These are phyloP conservation scores for Colletotrichum ledebouriae DNA, from an alignment of 2,329 filamentous ascomycete genomes.

Conservation along the genomic window DNA sequence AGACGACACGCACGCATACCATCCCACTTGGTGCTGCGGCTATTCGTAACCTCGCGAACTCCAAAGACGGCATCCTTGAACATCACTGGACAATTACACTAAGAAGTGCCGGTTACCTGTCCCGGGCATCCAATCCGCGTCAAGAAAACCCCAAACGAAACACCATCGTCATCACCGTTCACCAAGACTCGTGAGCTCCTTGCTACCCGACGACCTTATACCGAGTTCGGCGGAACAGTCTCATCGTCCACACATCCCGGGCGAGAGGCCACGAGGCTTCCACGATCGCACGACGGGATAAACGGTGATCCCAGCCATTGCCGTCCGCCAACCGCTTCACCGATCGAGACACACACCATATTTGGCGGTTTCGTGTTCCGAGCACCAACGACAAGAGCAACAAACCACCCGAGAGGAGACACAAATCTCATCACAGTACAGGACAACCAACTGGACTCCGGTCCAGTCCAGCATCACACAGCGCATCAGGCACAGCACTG, in stretches of 20 bases:
- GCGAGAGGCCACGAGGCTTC: constrained; percentile 41
- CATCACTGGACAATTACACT: constrained; percentile 36
- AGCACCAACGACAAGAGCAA: constrained; percentile 6
- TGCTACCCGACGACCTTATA: constrained; percentile 33
- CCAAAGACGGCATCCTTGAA: background rate
- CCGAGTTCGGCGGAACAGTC: constrained; percentile 2
- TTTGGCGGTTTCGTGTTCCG: constrained; percentile 14
- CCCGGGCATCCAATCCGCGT: constrained; percentile 32
- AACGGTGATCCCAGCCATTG: constrained; percentile 36
- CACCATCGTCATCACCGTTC: constrained; percentile 25
- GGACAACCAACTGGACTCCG: constrained; percentile 21
- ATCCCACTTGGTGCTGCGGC: constrained; percentile 24
- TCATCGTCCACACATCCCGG: constrained; percentile 23
- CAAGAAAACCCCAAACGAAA: constrained; percentile 15
- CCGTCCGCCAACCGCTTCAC: constrained; percentile 32
- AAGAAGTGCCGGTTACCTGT: constrained; percentile 30
- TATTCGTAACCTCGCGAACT: constrained; percentile 23
- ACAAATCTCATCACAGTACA: constrained; percentile 27
- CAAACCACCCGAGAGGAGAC: constrained; percentile 11
- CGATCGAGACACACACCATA: background rate
- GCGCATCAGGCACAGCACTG: constrained; percentile 1
- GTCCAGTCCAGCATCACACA: constrained; percentile 15
- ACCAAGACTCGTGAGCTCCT: constrained; percentile 11
- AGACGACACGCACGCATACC: constrained; percentile 1
- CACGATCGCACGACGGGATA: constrained; percentile 39